These are phyloP conservation scores for Candida arabinofermentans DNA, from an alignment of 805 yeast genomes.

Conservation along the genomic window DNA sequence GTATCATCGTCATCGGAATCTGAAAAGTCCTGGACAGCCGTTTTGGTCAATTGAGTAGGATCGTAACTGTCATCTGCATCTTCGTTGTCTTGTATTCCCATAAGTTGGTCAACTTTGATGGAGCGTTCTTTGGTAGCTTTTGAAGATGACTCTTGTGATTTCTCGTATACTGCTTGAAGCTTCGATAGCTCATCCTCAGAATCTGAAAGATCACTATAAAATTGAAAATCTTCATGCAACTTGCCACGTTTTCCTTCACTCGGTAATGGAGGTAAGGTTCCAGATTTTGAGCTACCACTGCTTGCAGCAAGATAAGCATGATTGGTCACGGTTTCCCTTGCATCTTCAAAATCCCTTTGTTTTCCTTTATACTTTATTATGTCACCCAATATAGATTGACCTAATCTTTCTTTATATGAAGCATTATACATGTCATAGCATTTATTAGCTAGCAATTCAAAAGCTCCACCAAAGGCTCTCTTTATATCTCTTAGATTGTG, in stretches of 20 bases:
- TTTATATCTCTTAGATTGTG: conserved; percentile 75
- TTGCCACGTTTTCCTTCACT: conserved; percentile 35
- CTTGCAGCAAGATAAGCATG: conserved; percentile 41
- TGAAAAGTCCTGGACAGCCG: too few species aligned
- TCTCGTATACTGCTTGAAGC: conserved; percentile 12
- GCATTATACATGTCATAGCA: conserved; percentile 71
- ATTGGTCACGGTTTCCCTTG: conserved; percentile 57
- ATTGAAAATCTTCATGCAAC: conserved; percentile 36
- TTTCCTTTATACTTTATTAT: conserved; percentile 72
- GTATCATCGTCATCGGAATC: too few species aligned
- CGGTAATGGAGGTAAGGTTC: conserved; percentile 32
- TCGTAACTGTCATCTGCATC: conserved; percentile 19
- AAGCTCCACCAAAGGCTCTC: conserved; percentile 87
- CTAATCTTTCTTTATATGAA: conserved; percentile 61
- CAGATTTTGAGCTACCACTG: conserved; percentile 13
- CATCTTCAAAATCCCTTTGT: conserved; percentile 74
- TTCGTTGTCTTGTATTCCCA: conserved; percentile 22
- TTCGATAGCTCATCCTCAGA: conserved; percentile 17
- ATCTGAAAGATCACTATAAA: conserved; percentile 24
- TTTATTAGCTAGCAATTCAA: conserved; percentile 65
- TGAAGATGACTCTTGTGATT: conserved; percentile 18
- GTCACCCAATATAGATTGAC: conserved; percentile 74
- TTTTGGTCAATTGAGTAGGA: background rate
- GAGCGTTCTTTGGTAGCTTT: conserved; percentile 3
- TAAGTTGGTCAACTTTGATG: conserved; percentile 18